A percentile compares a stretch with the other conserved stretches of the same genome.
phyloP scores from a whole-genome alignment of 2,329 filamentous ascomycete species.

The Xylariaceae sp. region DNA sequence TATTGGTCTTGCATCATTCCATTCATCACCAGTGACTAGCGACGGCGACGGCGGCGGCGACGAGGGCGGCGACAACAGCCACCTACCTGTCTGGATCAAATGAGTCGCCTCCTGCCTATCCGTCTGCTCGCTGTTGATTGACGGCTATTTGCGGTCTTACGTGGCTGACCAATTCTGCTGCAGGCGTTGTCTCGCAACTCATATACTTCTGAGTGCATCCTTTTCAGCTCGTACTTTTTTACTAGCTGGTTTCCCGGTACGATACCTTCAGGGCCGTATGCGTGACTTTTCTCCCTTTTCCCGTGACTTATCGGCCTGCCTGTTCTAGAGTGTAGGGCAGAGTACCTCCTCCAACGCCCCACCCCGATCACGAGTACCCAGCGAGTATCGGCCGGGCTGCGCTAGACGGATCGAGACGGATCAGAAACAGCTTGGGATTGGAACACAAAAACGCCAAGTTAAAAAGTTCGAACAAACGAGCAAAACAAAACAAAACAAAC shows the following conservation, averaged over 20 bases:
- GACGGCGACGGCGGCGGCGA: not conserved
- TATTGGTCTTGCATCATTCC: constrained; percentile 19
- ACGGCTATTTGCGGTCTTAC: constrained; percentile 13
- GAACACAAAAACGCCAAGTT: constrained; percentile 3
- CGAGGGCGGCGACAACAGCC: not conserved
- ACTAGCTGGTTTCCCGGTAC: constrained; percentile 10
- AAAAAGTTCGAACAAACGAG: constrained; percentile 5
- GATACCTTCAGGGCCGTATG: constrained; percentile 8
- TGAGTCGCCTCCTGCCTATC: not conserved
- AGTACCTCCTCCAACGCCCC: constrained; percentile 6
- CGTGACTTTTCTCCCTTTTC: constrained; percentile 5
- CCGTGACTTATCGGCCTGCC: constrained; percentile 12
- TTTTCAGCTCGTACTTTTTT: constrained; percentile 16
- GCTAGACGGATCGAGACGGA: constrained; percentile 1
- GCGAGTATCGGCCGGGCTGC: constrained; percentile 7
- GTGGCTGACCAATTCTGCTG: constrained; percentile 13
- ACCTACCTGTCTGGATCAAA: not conserved
- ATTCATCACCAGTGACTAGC: not conserved
- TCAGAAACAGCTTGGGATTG: not conserved
- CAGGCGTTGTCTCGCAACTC: constrained; percentile 14
- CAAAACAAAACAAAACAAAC: not conserved
- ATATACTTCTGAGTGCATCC: constrained; percentile 10
- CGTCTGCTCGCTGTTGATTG: not conserved
- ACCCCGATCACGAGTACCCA: constrained; percentile 13
- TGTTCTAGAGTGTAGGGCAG: constrained; percentile 8